Percentiles rank a stretch among this genome's conserved stretches.
These are phyloP conservation scores for Hysterangium stoloniferum DNA, from an alignment of 768 basidiomycete species.

Conservation along the genomic window DNA sequence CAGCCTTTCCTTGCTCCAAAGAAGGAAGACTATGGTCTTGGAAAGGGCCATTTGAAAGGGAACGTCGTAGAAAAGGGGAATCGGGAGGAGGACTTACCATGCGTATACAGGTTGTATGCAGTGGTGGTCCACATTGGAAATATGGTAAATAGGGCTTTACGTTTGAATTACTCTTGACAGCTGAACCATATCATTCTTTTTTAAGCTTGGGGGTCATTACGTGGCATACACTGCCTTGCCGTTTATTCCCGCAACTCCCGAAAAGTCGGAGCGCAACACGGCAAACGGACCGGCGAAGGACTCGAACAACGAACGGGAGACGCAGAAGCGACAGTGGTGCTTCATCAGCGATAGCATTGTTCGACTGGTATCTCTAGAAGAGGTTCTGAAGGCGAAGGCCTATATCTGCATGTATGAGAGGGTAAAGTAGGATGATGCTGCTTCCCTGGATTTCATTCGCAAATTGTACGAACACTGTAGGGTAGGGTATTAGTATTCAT, in stretches of 20 bases:
- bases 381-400: conserved; percentile 85
- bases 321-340: conserved; percentile 63
- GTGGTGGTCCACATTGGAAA: conserved; percentile 84
- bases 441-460: too few relatives aligned
- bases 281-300: neutral
- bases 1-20: conserved; percentile 80
- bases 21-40: conserved; percentile 60
- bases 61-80: conserved; percentile 12
- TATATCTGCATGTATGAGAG: conserved; percentile 93
- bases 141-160: conserved; percentile 55
- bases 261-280: neutral
- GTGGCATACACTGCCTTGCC: conserved; percentile 78
- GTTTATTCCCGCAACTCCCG: conserved; percentile 15
- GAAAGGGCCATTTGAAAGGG: conserved; percentile 19
- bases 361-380: conserved; percentile 71
- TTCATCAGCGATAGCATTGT: conserved; percentile 89
- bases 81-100: conserved; percentile 26
- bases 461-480: too few relatives aligned
- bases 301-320: too few relatives aligned
- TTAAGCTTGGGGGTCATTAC: conserved; percentile 82
- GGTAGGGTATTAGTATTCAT: too few relatives aligned
- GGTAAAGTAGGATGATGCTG: too few relatives aligned
- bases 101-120: conserved; percentile 66
- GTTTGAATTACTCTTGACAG: neutral
- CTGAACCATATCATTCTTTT: conserved; percentile 4